phyloP scores from a whole-genome alignment of 148 eudicot species.

The Beta vulgaris region DNA sequence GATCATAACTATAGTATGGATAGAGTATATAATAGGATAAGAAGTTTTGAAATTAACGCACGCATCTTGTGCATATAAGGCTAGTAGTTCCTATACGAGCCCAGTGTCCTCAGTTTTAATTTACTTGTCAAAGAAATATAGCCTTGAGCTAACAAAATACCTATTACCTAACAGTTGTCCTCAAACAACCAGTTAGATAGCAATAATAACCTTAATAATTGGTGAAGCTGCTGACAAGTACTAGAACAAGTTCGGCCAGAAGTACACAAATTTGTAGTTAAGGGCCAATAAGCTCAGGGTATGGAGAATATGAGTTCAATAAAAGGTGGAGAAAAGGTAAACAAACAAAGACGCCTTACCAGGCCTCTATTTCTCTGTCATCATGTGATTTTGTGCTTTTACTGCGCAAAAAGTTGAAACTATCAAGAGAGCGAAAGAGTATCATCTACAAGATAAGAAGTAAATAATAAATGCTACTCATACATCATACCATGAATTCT shows the following conservation, averaged over 20 bases:
- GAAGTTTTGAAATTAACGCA: too few relatives aligned
- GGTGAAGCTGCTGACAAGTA: too few relatives aligned
- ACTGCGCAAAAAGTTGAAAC: slow-evolving; percentile 9
- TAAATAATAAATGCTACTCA: neutral
- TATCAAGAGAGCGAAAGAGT: neutral
- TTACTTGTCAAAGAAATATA: too few relatives aligned
- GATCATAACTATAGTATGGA: too few relatives aligned
- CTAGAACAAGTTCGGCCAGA: too few relatives aligned
- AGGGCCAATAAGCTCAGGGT: neutral
- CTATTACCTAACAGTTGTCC: neutral
- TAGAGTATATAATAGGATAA: too few relatives aligned
- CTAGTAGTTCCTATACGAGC: too few relatives aligned
- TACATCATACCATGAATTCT: slow-evolving; percentile 16
- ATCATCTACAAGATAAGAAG: neutral
- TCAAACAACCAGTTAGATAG: neutral
- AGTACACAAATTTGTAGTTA: too few relatives aligned
- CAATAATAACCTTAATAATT: neutral
- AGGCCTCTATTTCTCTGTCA: slow-evolving; percentile 12
- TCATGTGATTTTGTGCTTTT: slow-evolving; percentile 10
- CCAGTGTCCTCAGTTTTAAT: too few relatives aligned
- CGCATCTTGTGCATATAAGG: too few relatives aligned
- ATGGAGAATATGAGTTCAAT: neutral
- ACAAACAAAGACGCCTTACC: slow-evolving; percentile 9
- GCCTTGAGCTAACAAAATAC: too few relatives aligned
- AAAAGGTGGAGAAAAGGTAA: neutral